Conservation (phyloP, 2,329 filamentous ascomycete species). For the Mollisia scopiformis region DNA sequence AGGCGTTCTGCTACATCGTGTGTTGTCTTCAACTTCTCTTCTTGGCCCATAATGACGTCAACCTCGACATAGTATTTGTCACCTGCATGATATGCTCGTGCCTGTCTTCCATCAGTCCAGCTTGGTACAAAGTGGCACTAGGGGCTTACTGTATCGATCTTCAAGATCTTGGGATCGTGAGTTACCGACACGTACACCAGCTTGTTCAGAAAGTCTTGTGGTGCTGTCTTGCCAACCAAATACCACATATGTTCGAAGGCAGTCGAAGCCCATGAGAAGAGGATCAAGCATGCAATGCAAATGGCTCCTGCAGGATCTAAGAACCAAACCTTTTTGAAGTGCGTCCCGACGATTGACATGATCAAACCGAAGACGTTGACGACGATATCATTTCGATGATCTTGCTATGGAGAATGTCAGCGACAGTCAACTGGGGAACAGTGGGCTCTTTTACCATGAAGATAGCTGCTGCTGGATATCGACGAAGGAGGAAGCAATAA, state of each 20-base stretch:
- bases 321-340: slow-evolving; percentile 71
- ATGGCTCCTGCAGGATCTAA: slow-evolving; percentile 80
- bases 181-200: slow-evolving; percentile 91
- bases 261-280: slow-evolving; percentile 77
- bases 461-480: slow-evolving; percentile 57
- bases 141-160: slow-evolving; percentile 73
- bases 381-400: slow-evolving; percentile 69
- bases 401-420: slow-evolving; percentile 9
- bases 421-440: not conserved
- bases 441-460: slow-evolving; percentile 47
- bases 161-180: slow-evolving; percentile 84
- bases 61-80: slow-evolving; percentile 85
- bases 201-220: slow-evolving; percentile 81
- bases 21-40: slow-evolving; percentile 74
- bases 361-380: slow-evolving; percentile 91
- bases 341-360: slow-evolving; percentile 79
- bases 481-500: slow-evolving; percentile 55
- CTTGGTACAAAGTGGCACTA: no score
- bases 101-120: slow-evolving; percentile 14
- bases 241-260: slow-evolving; percentile 79
- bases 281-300: slow-evolving; percentile 76
- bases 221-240: slow-evolving; percentile 76
- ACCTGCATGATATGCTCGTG: slow-evolving; percentile 79
- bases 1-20: slow-evolving; percentile 79
- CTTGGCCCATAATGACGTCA: slow-evolving; percentile 80